Conservation (phyloP, 108 stramenopile species). For the Cyclotella distinguenda region DNA sequence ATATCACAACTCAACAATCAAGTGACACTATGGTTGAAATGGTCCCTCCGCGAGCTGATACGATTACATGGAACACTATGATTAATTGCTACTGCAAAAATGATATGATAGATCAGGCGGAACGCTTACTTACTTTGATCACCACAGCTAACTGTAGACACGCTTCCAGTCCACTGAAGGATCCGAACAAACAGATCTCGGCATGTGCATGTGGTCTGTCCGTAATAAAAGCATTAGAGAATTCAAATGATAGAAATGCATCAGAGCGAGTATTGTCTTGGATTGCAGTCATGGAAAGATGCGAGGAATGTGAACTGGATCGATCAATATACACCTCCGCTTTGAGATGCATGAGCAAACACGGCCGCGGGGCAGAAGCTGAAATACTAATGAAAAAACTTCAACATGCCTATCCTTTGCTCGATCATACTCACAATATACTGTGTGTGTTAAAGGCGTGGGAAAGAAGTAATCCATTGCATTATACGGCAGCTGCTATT, state of each 20-base stretch:
- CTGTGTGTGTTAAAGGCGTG: slow-evolving; percentile 28
- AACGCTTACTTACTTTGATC: slow-evolving; percentile 17
- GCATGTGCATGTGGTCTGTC: slow-evolving; percentile 28
- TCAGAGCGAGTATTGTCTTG: slow-evolving; percentile 26
- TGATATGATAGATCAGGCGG: slow-evolving; percentile 18
- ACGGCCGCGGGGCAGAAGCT: slow-evolving; percentile 25
- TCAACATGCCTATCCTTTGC: slow-evolving; percentile 3
- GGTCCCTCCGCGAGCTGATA: slow-evolving; percentile 31
- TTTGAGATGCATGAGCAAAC: slow-evolving; percentile 36
- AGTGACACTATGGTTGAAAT: background rate
- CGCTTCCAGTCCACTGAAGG: background rate
- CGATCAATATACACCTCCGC: slow-evolving; percentile 24
- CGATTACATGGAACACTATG: slow-evolving; percentile 29
- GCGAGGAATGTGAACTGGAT: background rate
- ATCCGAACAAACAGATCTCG: slow-evolving; percentile 1
- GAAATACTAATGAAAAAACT: slow-evolving; percentile 28
- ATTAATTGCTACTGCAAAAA: slow-evolving; percentile 28
- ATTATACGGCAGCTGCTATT: slow-evolving; percentile 11
- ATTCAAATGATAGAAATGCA: slow-evolving; percentile 22
- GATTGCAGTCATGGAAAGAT: slow-evolving; percentile 19
- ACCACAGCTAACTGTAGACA: too few species aligned
- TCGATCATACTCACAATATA: slow-evolving; percentile 11
- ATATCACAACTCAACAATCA: background rate
- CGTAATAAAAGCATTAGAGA: slow-evolving; percentile 34
- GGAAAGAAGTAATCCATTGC: slow-evolving; percentile 8